Percentiles rank a stretch among this genome's conserved stretches.
These are phyloP conservation scores for Daphne laureola DNA, from an alignment of 441 rosid species.

Conservation along the genomic window DNA sequence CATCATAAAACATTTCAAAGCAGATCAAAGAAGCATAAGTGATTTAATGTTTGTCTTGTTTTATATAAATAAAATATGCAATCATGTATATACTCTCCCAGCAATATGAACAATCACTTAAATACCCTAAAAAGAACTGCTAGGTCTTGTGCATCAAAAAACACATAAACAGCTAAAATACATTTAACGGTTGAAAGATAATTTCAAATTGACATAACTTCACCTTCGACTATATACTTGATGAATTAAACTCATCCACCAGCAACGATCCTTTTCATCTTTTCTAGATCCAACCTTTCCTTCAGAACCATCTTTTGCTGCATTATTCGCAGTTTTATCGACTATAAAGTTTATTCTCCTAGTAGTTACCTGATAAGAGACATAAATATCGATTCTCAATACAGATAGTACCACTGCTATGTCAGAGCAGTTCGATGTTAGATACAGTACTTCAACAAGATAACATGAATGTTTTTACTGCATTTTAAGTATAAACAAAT, in stretches of 20 bases:
- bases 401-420: slow-evolving; percentile 2
- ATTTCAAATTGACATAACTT: slow-evolving; percentile 14
- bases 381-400: neutral
- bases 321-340: slow-evolving; percentile 47
- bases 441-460: no score
- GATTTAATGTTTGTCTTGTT: no score
- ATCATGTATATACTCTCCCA: no score
- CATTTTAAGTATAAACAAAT: no score
- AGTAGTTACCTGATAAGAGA: slow-evolving; percentile 64
- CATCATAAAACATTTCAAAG: no score
- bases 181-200: neutral
- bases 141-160: no score
- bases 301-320: slow-evolving; percentile 31
- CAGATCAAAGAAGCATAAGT: no score
- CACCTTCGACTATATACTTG: slow-evolving; percentile 98
- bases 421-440: neutral
- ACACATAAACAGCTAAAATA: no score
- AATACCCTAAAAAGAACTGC: no score
- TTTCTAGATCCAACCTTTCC: slow-evolving; percentile 39
- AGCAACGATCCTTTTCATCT: slow-evolving; percentile 81
- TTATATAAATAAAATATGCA: no score
- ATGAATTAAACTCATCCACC: slow-evolving; percentile 89
- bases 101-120: no score
- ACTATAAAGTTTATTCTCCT: slow-evolving; percentile 90
- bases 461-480: no score